Evolutionary conservation across 2,329 filamentous ascomycete species (phyloP).

Genomic region (Zasmidium cellare): DNA sequence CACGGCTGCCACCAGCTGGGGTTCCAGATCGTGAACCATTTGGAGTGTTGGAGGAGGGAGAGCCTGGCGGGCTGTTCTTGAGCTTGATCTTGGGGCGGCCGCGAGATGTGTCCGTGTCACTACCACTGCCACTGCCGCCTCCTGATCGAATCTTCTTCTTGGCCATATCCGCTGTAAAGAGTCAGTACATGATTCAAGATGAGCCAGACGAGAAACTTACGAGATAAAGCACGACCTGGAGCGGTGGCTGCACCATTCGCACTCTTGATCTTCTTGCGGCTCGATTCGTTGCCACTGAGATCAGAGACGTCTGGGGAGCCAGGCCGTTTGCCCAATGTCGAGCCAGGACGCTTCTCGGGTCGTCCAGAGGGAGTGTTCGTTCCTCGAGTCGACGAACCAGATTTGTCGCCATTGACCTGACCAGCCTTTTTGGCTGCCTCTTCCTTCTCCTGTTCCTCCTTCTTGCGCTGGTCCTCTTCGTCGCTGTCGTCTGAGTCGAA

Average conservation of each 20-base stretch:
- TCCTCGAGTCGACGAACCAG: constrained; percentile 67
- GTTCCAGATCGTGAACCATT: constrained; percentile 35
- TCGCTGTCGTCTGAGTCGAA: constrained; percentile 65
- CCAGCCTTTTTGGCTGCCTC: constrained; percentile 51
- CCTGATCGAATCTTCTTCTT: constrained; percentile 11
- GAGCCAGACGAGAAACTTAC: neutral
- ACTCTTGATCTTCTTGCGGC: constrained; percentile 66
- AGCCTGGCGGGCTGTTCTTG: constrained; percentile 47
- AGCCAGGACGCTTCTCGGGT: constrained; percentile 57
- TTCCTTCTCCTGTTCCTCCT: constrained; percentile 57
- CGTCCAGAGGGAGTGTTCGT: constrained; percentile 65
- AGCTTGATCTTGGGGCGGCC: constrained; percentile 60
- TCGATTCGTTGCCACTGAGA: constrained; percentile 86
- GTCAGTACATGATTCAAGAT: neutral
- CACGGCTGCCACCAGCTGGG: constrained; percentile 27
- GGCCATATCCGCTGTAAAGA: constrained; percentile 21
- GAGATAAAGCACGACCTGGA: constrained; percentile 23
- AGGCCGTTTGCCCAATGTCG: constrained; percentile 62
- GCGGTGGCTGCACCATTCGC: constrained; percentile 32
- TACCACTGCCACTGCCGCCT: constrained; percentile 58
- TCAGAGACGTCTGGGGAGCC: constrained; percentile 87
- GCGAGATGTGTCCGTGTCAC: constrained; percentile 71
- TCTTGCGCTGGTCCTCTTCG: constrained; percentile 64
- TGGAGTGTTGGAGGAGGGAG: constrained; percentile 39
- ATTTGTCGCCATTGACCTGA: constrained; percentile 48